These are phyloP conservation scores for Pulveroboletus frians DNA, from an alignment of 768 basidiomycete species.

Conservation along the genomic window DNA sequence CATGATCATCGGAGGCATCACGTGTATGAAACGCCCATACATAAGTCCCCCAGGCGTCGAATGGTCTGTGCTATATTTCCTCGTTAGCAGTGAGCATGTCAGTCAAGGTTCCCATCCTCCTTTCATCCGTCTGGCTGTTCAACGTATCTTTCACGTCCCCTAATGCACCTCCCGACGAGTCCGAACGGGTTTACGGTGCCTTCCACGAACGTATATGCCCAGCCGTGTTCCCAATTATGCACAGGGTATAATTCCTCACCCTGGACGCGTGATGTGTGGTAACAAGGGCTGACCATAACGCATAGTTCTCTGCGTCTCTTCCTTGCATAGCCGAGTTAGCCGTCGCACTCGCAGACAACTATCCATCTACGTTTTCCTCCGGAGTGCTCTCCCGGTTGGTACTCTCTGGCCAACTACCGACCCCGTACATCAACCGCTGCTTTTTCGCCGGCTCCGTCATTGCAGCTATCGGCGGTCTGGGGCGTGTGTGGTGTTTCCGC, in stretches of 20 bases:
- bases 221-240: constrained; percentile 15
- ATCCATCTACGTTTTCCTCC: constrained; percentile 19
- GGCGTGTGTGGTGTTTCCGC: constrained; percentile 36
- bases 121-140: constrained; percentile 26
- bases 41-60: constrained; percentile 6
- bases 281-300: constrained; percentile 1
- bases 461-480: constrained; percentile 23
- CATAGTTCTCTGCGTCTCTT: constrained; percentile 24
- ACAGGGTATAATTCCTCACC: constrained; percentile 16
- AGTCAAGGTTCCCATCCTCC: constrained; percentile 20
- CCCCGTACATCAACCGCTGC: constrained; percentile 17
- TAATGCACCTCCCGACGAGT: constrained; percentile 13
- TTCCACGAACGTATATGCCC: constrained; percentile 25
- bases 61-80: neutral
- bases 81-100: constrained; percentile 11
- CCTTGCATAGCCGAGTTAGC: constrained; percentile 26
- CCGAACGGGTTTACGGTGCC: constrained; percentile 16
- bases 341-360: constrained; percentile 16
- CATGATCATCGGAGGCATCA: constrained; percentile 3
- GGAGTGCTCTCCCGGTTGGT: constrained; percentile 17
- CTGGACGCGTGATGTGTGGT: neutral
- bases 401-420: constrained; percentile 18
- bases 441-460: constrained; percentile 29
- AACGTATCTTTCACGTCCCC: constrained; percentile 25
- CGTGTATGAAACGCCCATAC: constrained; percentile 9